Evolutionary conservation across 2,329 filamentous ascomycete genomes (phyloP).

Genomic region (Alternaria atra): DNA sequence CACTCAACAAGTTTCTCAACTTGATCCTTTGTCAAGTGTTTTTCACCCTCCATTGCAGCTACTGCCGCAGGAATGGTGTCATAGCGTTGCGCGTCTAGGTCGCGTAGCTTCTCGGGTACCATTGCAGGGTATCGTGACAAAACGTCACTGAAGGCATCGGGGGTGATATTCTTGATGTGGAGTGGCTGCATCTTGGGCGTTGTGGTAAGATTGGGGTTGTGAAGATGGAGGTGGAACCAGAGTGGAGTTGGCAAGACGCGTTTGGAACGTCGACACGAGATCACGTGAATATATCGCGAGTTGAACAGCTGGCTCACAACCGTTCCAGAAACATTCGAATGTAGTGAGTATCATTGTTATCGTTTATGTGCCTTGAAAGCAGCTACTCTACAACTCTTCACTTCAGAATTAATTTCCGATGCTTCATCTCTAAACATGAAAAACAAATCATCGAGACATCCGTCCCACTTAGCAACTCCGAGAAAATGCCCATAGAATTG

Average conservation of each 20-base stretch:
- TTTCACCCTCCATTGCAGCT: constrained; percentile 17
- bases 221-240: not conserved
- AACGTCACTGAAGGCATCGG: constrained; percentile 26
- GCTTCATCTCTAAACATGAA: not conserved
- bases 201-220: constrained; percentile 4
- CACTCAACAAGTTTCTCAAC: constrained; percentile 50
- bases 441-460: not conserved
- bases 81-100: constrained; percentile 47
- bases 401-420: not conserved
- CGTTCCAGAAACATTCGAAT: not conserved
- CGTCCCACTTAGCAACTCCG: not conserved
- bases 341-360: not conserved
- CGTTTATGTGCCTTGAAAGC: not conserved
- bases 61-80: constrained; percentile 36
- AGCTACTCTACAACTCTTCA: not conserved
- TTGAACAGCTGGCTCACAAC: no score
- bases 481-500: not conserved
- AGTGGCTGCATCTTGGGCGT: constrained; percentile 15
- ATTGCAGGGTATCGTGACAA: constrained; percentile 38
- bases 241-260: constrained; percentile 6
- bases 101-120: constrained; percentile 38
- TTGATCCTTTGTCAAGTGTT: constrained; percentile 38
- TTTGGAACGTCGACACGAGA: not conserved
- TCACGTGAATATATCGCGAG: constrained; percentile 12
- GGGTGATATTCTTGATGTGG: constrained; percentile 26